These are phyloP conservation scores for Rosa persica DNA, from an alignment of 306 rosid species.

Conservation along the genomic window DNA sequence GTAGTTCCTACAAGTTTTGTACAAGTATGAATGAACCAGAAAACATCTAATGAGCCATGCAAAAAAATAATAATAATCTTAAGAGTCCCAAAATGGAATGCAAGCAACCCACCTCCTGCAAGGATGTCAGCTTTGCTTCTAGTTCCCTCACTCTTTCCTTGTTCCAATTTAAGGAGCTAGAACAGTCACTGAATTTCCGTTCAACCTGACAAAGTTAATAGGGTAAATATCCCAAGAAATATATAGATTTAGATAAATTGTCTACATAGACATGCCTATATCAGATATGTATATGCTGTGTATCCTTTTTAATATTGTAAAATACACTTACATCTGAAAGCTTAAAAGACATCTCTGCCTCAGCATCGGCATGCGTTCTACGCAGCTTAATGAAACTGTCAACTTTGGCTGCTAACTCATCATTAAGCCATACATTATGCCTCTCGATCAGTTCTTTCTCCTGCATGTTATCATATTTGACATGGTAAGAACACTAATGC, in stretches of 20 bases:
- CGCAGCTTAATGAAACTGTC: constrained; percentile 63
- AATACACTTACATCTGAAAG: constrained; percentile 61
- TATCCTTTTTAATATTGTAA: neutral
- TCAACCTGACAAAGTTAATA: constrained; percentile 51
- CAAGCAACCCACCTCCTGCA: constrained; percentile 66
- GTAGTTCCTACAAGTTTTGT: constrained; percentile 51
- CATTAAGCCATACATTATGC: constrained; percentile 82
- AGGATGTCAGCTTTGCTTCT: constrained; percentile 57
- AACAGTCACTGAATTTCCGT: constrained; percentile 69
- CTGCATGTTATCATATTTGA: constrained; percentile 42
- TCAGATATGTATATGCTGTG: neutral
- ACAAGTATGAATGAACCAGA: constrained; percentile 19
- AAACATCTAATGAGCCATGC: neutral
- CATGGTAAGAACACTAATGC: neutral
- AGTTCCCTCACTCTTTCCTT: constrained; percentile 79
- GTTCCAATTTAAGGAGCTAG: constrained; percentile 74
- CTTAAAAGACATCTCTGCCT: constrained; percentile 70
- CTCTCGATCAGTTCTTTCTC: constrained; percentile 90
- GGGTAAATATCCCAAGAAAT: constrained; percentile 1
- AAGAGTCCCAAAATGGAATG: constrained; percentile 7
- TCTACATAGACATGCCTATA: neutral
- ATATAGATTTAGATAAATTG: neutral
- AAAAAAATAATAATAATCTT: constrained; percentile 9
- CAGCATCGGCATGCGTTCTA: constrained; percentile 57
- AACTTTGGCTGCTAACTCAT: constrained; percentile 74